Conservation (phyloP, 2,329 filamentous ascomycete genomes). For the Neopestalotiopsis rosae region DNA sequence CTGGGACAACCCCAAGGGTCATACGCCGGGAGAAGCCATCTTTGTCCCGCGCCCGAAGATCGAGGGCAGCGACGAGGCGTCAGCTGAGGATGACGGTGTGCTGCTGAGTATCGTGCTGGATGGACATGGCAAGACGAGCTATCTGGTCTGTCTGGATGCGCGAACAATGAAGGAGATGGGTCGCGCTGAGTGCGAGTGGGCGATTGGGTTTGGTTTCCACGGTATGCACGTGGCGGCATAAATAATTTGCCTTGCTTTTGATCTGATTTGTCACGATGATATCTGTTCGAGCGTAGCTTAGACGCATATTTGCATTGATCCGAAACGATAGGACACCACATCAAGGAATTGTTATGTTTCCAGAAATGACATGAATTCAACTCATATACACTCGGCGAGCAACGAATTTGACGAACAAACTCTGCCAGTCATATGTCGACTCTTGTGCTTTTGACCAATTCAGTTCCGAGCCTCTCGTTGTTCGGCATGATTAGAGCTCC, state of each 20-base stretch:
- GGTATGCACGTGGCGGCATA: conserved; percentile 40
- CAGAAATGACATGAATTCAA: too few relatives aligned
- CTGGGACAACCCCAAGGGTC: conserved; percentile 63
- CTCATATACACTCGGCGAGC: too few relatives aligned
- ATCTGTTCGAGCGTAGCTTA: neutral
- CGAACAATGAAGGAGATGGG: conserved; percentile 51
- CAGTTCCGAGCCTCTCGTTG: too few relatives aligned
- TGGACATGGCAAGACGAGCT: conserved; percentile 49
- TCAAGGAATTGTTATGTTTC: neutral
- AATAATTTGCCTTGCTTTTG: neutral
- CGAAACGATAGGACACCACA: neutral
- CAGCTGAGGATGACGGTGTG: conserved; percentile 67
- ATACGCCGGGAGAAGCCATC: conserved; percentile 73
- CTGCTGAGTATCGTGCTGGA: conserved; percentile 59
- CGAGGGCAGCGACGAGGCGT: conserved; percentile 35
- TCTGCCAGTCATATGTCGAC: too few relatives aligned
- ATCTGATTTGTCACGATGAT: neutral
- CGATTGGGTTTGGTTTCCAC: conserved; percentile 54
- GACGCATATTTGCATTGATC: neutral
- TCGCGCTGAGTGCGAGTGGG: conserved; percentile 47
- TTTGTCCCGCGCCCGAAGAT: conserved; percentile 61
- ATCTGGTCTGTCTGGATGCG: conserved; percentile 53
- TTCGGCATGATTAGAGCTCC: too few relatives aligned
- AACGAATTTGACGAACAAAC: too few relatives aligned
- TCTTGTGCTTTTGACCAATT: too few relatives aligned